phyloP scores from a whole-genome alignment of 495 filamentous ascomycete species.

The Penicillium lagena region DNA sequence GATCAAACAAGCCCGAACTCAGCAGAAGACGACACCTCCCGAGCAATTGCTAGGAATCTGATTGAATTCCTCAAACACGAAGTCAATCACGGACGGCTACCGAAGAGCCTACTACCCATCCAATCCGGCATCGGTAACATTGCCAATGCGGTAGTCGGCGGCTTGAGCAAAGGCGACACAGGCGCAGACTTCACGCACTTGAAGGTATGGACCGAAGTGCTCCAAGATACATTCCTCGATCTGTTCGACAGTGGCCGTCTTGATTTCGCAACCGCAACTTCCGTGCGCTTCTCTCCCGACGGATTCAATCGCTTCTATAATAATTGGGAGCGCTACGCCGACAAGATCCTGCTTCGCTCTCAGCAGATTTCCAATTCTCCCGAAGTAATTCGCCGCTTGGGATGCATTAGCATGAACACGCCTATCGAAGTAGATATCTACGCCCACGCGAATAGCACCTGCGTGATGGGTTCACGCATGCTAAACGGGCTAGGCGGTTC shows the following conservation, averaged over 20 bases:
- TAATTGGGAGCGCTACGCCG: constrained; percentile 71
- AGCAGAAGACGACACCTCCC: constrained; percentile 65
- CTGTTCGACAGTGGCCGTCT: constrained; percentile 87
- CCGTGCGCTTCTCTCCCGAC: constrained; percentile 84
- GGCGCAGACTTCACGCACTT: constrained; percentile 78
- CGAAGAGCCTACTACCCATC: constrained; percentile 70
- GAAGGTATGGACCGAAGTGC: constrained; percentile 89
- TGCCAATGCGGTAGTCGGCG: constrained; percentile 87
- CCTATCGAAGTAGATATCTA: constrained; percentile 93
- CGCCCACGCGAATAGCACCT: constrained; percentile 87
- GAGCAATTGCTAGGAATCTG: constrained; percentile 70
- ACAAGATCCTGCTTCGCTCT: constrained; percentile 79
- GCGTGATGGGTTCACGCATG: constrained; percentile 88
- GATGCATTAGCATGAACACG: constrained; percentile 93
- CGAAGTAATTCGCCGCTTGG: constrained; percentile 84
- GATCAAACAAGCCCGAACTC: constrained; percentile 76
- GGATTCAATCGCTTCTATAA: constrained; percentile 92
- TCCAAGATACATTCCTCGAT: constrained; percentile 91
- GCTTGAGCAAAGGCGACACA: constrained; percentile 55
- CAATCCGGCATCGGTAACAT: constrained; percentile 94
- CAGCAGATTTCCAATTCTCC: constrained; percentile 91
- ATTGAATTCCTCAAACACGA: constrained; percentile 86
- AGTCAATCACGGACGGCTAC: constrained; percentile 69
- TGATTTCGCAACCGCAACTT: constrained; percentile 91
- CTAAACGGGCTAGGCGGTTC: constrained; percentile 85